Percentiles rank a stretch among this genome's conserved stretches.
Conservation (phyloP, 2,329 filamentous ascomycete genomes). For the Ascomycota sp. region DNA sequence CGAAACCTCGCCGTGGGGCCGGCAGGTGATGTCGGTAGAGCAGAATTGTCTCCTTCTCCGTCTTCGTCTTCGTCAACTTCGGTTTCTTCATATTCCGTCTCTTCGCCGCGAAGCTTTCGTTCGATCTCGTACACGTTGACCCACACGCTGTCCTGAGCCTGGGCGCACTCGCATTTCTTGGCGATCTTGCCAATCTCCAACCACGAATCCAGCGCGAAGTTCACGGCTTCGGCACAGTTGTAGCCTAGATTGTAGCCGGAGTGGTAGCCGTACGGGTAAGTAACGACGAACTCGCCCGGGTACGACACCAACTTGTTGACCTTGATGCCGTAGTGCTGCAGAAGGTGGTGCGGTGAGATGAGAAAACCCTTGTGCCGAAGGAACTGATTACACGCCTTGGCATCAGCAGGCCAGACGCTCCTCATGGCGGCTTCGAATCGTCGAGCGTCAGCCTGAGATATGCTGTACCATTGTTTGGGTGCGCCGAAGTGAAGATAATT, state of each 20-base stretch:
- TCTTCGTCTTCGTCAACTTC: constrained; percentile 40
- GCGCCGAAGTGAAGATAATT: constrained; percentile 98
- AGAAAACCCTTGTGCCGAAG: constrained; percentile 93
- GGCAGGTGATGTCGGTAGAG: constrained; percentile 59
- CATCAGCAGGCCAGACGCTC: constrained; percentile 82
- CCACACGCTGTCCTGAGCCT: constrained; percentile 94
- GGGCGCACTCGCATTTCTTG: constrained; percentile 89
- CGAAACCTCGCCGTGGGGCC: constrained; percentile 52
- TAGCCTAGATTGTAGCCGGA: constrained; percentile 96
- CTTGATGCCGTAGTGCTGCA: constrained; percentile 79
- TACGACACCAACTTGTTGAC: constrained; percentile 93
- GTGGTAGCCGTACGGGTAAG: constrained; percentile 95
- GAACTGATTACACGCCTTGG: constrained; percentile 91
- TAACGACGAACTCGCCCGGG: constrained; percentile 95
- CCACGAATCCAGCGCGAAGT: constrained; percentile 93
- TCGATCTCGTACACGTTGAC: constrained; percentile 93
- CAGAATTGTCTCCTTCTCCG: constrained; percentile 30
- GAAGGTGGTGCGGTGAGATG: constrained; percentile 75
- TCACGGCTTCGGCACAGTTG: constrained; percentile 96
- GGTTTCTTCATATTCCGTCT: constrained; percentile 64
- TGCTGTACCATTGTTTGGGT: constrained; percentile 98
- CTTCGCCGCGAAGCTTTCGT: constrained; percentile 77
- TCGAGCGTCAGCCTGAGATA: constrained; percentile 83
- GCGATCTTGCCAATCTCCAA: constrained; percentile 86
- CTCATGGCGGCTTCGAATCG: constrained; percentile 92